Percentiles rank a stretch among this genome's conserved stretches.
phyloP scores from a whole-genome alignment of 225 moss, liverwort and hornwort species.

The Climacium dendroides region DNA sequence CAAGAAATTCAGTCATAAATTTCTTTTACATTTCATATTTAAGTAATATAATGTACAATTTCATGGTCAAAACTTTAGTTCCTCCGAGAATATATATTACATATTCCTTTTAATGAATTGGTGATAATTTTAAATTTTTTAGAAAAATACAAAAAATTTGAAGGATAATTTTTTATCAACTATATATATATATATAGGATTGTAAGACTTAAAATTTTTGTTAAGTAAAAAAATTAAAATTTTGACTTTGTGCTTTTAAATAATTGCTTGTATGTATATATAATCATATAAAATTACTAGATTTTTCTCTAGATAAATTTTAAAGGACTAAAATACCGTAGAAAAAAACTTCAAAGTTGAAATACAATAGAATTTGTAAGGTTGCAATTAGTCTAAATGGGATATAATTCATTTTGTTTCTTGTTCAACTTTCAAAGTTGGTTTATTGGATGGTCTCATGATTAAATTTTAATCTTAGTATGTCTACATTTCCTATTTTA shows the following conservation, averaged over 20 bases:
- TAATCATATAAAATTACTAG: not conserved
- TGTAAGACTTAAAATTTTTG: not conserved
- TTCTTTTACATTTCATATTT: not conserved
- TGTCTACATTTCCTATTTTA: not conserved
- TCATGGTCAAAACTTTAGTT: not conserved
- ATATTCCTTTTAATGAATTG: too few species aligned
- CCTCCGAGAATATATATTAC: not conserved
- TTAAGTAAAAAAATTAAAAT: not conserved
- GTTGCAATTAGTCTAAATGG: not conserved
- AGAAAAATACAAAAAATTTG: not conserved
- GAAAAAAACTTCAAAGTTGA: not conserved
- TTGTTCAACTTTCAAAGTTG: not conserved
- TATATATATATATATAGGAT: not conserved
- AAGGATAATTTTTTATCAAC: not conserved
- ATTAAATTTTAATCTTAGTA: not conserved
- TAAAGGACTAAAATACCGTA: not conserved
- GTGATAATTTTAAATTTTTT: not conserved
- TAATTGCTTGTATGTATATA: not conserved
- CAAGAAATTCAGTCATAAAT: not conserved
- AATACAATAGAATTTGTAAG: not conserved
- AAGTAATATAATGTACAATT: not conserved
- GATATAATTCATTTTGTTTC: not conserved
- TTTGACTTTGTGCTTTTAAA: not conserved
- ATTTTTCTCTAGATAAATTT: not conserved
- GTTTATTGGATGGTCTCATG: not conserved